Evolutionary conservation across 257 asterid genomes (phyloP), one percentile per base, ranked within the genome.

Genomic region (Primulina tabacum): DNA sequence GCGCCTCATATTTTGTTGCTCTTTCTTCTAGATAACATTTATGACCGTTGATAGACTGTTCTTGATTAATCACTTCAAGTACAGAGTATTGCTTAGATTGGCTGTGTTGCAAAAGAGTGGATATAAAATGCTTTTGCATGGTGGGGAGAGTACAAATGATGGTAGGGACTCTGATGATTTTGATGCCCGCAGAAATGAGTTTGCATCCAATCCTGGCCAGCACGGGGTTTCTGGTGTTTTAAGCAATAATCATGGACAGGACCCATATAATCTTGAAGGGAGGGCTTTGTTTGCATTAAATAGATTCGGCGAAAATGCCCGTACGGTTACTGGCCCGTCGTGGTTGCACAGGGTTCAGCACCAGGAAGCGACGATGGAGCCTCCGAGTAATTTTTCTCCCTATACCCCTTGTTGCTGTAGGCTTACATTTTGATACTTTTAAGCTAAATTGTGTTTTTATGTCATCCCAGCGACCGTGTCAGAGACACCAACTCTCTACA

Each of bases 111-210:
- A 72, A 66, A 85, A 70, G 65, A 88, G 84, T 68, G 97, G 97
- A 70, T 91, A 89, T 82, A 89, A 86, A 78, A 85, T 94, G 96
- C 96, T 94, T 80, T 83, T 94, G 84, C 97, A 80, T 40, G 96
- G 97, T 69, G 99, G 99, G 55, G 97, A 91, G 83, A 83, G 81
- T 72, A 52, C 64, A 69, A 88, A 91, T 60, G 77, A 64, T 18
- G 75, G 80, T 33, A 77, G 66, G 38, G 77, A 69, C 66, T 65
- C 79, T 30, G 80, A 78, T 66, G 83, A 72, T 79, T 43, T 65
- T n/a, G 74, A 78, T 71, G 50, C 84, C 24, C 73, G 56, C 70
- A 70, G 76, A 80, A 79, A 76, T 62, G 80, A 77, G 62, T 67
- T 34, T 16, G 65, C 69, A 56, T 52, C 78, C 28, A 60, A 75